Evolutionary conservation across 495 filamentous ascomycete species (phyloP).

Genomic region (Cryomyces minteri): DNA sequence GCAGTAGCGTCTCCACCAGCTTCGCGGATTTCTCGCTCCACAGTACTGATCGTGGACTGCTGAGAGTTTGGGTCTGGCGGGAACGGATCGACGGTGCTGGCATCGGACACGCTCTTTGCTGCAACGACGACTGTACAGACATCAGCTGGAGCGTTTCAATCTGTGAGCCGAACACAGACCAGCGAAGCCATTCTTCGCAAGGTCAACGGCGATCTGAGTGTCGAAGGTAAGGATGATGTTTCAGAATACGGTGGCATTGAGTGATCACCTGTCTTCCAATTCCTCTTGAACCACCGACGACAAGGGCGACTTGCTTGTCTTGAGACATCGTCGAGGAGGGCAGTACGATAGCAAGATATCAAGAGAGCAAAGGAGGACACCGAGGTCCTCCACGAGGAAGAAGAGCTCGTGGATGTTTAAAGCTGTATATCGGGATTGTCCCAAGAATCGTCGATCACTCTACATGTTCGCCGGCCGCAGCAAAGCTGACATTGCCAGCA

Average conservation of each 20-base stretch:
- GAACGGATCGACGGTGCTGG: slow-evolving; percentile 36
- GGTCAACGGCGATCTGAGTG: slow-evolving; percentile 41
- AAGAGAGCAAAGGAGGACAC: too few relatives aligned
- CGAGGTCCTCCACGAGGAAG: too few relatives aligned
- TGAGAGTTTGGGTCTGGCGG: slow-evolving; percentile 70
- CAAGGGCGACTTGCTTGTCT: slow-evolving; percentile 36
- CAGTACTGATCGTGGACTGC: slow-evolving; percentile 66
- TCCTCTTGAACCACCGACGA: slow-evolving; percentile 58
- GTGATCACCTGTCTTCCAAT: slow-evolving; percentile 44
- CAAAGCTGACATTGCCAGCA: too few relatives aligned
- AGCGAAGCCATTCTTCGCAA: slow-evolving; percentile 50
- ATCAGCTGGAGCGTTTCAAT: not conserved
- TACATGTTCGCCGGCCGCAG: too few relatives aligned
- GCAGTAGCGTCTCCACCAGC: slow-evolving; percentile 45
- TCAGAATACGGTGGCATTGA: too few relatives aligned
- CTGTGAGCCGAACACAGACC: slow-evolving; percentile 17
- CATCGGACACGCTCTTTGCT: slow-evolving; percentile 60
- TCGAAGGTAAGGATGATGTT: too few relatives aligned
- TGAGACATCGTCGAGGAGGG: slow-evolving; percentile 9
- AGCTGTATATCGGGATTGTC: too few relatives aligned
- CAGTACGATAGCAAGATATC: not conserved
- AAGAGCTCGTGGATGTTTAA: too few relatives aligned
- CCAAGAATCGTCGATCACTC: too few relatives aligned
- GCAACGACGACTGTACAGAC: slow-evolving; percentile 49
- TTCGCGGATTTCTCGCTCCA: slow-evolving; percentile 57